These are phyloP conservation scores for Vitis hybrid DNA, from an alignment of 177 flowering plant genomes.

Conservation along the genomic window DNA sequence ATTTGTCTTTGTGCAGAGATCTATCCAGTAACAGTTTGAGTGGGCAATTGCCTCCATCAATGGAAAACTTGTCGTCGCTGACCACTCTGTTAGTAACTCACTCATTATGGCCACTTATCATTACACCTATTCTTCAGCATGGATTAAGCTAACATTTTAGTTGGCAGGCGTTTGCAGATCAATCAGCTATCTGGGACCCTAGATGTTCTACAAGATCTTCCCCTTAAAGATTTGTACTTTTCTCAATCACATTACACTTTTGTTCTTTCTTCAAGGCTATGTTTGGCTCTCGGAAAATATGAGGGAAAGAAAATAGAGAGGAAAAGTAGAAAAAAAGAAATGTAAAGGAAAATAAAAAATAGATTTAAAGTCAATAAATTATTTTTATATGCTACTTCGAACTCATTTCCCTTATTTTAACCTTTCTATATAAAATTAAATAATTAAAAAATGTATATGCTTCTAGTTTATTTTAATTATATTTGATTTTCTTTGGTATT, in stretches of 20 bases:
- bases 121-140: not conserved
- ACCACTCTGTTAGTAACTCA: slow-evolving; percentile 63
- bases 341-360: too few species aligned
- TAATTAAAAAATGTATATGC: too few species aligned
- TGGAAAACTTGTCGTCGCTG: slow-evolving; percentile 47
- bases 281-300: not conserved
- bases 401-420: not conserved
- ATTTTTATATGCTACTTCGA: too few species aligned
- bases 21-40: slow-evolving; percentile 73
- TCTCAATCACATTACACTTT: slow-evolving; percentile 21
- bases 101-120: not conserved
- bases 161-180: slow-evolving; percentile 80
- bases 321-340: too few species aligned
- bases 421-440: too few species aligned
- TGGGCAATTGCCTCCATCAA: slow-evolving; percentile 70
- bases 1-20: slow-evolving; percentile 55
- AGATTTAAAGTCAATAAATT: too few species aligned
- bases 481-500: too few species aligned
- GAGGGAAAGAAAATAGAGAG: too few species aligned
- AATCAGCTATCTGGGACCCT: slow-evolving; percentile 86
- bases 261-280: not conserved
- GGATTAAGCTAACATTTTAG: slow-evolving; percentile 13
- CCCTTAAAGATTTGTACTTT: slow-evolving; percentile 66
- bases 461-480: too few species aligned
- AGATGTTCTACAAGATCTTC: slow-evolving; percentile 82